Percentiles rank a stretch among this genome's conserved stretches.
These are phyloP conservation scores for Wallacemonas sp. DNA, from an alignment of 208 protist genomes.

Conservation along the genomic window DNA sequence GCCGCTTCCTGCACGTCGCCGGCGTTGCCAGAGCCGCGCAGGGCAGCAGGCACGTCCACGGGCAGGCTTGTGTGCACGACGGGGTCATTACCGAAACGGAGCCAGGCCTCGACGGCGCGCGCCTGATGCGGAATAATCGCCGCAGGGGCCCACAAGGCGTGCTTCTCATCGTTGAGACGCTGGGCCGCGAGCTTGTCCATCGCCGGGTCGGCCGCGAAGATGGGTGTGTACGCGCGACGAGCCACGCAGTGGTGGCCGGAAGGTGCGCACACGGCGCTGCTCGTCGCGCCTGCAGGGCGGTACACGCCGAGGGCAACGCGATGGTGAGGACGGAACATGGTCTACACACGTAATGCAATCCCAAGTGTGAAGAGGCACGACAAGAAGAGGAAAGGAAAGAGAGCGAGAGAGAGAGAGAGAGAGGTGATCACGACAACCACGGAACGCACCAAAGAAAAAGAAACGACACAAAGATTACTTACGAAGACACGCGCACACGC, in stretches of 20 bases:
- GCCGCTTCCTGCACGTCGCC: not conserved
- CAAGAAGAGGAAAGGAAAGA: not conserved
- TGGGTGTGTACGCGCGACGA: conserved; percentile 72
- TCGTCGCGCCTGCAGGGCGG: not conserved
- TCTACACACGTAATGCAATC: not conserved
- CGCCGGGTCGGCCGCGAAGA: conserved; percentile 52
- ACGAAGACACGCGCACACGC: not conserved
- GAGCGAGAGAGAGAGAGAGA: conserved; percentile 10
- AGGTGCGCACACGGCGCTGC: not conserved
- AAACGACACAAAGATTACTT: not conserved
- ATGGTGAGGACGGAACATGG: conserved; percentile 11
- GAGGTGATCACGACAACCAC: not conserved
- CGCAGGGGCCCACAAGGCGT: conserved; percentile 51
- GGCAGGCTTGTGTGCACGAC: conserved; percentile 68
- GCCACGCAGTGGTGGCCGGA: not conserved
- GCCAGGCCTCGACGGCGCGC: conserved; percentile 58
- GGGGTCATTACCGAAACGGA: conserved; percentile 90
- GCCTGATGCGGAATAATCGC: conserved; percentile 38
- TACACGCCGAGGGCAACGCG: conserved; percentile 2
- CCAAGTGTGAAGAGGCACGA: not conserved
- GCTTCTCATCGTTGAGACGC: conserved; percentile 57
- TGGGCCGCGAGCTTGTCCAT: conserved; percentile 43
- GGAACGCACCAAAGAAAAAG: not conserved
- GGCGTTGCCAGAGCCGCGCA: not conserved
- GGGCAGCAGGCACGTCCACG: conserved; percentile 6